phyloP scores from a whole-genome alignment of 352 stramenopile species.

The Phytopythium boreale region DNA sequence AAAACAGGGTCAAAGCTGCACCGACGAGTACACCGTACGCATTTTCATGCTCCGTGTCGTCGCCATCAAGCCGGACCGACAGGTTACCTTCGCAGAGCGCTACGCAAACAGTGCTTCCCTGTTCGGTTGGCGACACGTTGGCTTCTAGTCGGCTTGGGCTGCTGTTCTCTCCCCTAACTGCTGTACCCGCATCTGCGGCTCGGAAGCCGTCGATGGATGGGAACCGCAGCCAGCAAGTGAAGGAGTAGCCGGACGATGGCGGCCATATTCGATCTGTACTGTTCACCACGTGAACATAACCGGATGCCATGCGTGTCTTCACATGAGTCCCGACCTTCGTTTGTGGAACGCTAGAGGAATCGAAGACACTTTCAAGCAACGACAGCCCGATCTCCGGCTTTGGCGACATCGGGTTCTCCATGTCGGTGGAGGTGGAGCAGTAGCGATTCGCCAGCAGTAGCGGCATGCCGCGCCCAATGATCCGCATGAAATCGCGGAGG shows the following conservation, averaged over 20 bases:
- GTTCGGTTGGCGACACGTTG: not conserved
- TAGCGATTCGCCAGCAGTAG: conserved; percentile 27
- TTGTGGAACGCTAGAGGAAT: conserved; percentile 43
- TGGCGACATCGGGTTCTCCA: not conserved
- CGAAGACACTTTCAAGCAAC: conserved; percentile 41
- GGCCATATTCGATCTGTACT: conserved; percentile 60
- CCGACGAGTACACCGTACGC: conserved; percentile 66
- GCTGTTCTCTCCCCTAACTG: not conserved
- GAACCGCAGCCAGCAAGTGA: conserved; percentile 74
- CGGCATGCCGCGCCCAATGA: conserved; percentile 57
- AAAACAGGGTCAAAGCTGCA: conserved; percentile 55
- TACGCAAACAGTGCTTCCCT: conserved; percentile 22
- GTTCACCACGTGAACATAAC: conserved; percentile 69
- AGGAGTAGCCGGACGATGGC: conserved; percentile 68
- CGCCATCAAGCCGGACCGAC: conserved; percentile 30
- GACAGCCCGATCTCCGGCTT: conserved; percentile 33
- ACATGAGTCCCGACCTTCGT: conserved; percentile 54
- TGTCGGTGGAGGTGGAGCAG: conserved; percentile 1
- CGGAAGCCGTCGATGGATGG: conserved; percentile 8
- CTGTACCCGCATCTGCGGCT: not conserved
- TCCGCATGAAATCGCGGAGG: conserved; percentile 46
- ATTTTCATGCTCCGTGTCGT: conserved; percentile 27
- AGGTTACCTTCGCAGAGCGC: conserved; percentile 63
- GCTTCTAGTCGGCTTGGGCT: not conserved
- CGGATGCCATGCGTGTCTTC: conserved; percentile 39